These are phyloP conservation scores for Cinnamomum chago DNA, from an alignment of 164 flowering plant species.

Conservation along the genomic window DNA sequence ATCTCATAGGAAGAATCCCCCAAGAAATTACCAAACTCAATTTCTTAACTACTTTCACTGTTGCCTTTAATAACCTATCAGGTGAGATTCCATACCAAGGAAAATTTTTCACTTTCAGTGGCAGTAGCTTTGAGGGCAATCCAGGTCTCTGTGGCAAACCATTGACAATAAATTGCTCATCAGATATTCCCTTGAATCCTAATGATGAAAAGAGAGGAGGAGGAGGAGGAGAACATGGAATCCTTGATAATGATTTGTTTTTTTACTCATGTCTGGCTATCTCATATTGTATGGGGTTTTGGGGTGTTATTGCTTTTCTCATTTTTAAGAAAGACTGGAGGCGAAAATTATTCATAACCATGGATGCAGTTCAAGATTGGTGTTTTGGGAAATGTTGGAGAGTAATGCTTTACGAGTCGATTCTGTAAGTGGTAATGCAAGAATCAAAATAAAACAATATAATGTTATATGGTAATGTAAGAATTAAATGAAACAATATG, in stretches of 20 bases:
- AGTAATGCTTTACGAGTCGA: too few species aligned
- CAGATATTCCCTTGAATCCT: not conserved
- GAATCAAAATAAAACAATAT: too few species aligned
- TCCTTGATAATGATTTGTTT: not conserved
- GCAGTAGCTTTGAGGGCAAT: slow-evolving; percentile 2
- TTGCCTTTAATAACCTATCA: slow-evolving; percentile 3
- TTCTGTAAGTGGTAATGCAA: too few species aligned
- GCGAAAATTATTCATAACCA: not conserved
- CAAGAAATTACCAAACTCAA: not conserved
- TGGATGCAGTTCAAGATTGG: not conserved
- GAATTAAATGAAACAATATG: too few species aligned
- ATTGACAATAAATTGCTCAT: not conserved
- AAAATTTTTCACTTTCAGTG: not conserved
- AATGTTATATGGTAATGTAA: too few species aligned
- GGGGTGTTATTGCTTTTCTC: not conserved
- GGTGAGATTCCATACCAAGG: not conserved
- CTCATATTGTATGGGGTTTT: not conserved
- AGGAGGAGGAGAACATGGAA: not conserved
- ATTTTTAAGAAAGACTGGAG: not conserved
- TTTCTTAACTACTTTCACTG: not conserved
- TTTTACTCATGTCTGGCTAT: not conserved
- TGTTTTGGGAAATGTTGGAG: too few species aligned
- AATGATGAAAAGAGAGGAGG: not conserved
- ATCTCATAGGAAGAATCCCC: not conserved
- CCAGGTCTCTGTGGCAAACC: slow-evolving; percentile 5